phyloP scores from a whole-genome alignment of 495 filamentous ascomycete genomes.

The Lentithecium fluviatile region DNA sequence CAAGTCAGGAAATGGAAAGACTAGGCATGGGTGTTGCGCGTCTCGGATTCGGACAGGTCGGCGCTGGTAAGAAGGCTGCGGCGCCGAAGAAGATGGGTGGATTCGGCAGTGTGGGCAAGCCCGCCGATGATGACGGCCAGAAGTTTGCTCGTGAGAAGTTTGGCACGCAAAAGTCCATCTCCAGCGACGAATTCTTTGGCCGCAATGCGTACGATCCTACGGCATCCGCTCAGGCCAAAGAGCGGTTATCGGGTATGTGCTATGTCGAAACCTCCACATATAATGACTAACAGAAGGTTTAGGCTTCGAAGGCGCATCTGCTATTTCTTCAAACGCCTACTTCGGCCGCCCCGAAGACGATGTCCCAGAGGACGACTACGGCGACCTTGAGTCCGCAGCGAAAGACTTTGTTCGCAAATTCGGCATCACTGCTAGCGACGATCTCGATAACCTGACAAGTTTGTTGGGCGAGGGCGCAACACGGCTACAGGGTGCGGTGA shows the following conservation, averaged over 20 bases:
- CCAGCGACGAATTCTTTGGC: slow-evolving; percentile 96
- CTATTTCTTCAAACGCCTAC: slow-evolving; percentile 94
- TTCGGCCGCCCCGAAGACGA: slow-evolving; percentile 88
- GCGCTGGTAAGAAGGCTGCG: slow-evolving; percentile 56
- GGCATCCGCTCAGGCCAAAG: slow-evolving; percentile 80
- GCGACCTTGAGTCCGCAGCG: slow-evolving; percentile 84
- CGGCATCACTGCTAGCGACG: slow-evolving; percentile 90
- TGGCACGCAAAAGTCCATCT: slow-evolving; percentile 90
- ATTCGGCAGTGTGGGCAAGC: slow-evolving; percentile 71
- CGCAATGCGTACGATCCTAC: slow-evolving; percentile 79
- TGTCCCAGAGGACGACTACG: slow-evolving; percentile 62
- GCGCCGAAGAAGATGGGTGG: slow-evolving; percentile 68
- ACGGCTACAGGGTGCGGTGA: slow-evolving; percentile 82
- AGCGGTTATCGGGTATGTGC: slow-evolving; percentile 53
- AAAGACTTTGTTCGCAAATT: slow-evolving; percentile 94
- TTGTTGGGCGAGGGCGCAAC: slow-evolving; percentile 80
- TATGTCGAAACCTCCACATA: neutral
- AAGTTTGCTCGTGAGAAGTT: slow-evolving; percentile 79
- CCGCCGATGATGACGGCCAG: slow-evolving; percentile 63
- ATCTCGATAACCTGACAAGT: slow-evolving; percentile 82
- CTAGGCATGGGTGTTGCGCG: slow-evolving; percentile 86
- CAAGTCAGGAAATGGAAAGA: slow-evolving; percentile 77
- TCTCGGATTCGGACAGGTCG: slow-evolving; percentile 88
- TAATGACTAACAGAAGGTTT: slow-evolving; percentile 39
- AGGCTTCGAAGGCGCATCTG: slow-evolving; percentile 86